Evolutionary conservation across 208 protist species (phyloP), one percentile per base, ranked within the genome.

Genomic region (Leishmania gerbilli): DNA sequence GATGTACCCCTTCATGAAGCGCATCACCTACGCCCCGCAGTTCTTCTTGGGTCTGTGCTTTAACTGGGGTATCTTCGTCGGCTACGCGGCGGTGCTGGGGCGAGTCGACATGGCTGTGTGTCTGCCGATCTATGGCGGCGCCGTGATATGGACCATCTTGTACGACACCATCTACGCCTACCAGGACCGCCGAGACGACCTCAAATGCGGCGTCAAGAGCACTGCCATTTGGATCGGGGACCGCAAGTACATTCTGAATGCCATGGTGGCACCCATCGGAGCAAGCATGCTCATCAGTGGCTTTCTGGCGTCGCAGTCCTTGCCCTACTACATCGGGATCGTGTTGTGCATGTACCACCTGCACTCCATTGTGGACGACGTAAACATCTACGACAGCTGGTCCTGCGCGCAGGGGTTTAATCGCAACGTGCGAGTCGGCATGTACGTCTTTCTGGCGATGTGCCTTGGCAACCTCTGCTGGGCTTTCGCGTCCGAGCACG

Each of bases 111-210:
- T 90, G 60, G 84, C 87, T 5, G 88, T 95, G 27, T 93, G 88
- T 68, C 79, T 96, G 65, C 94, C 94, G 40, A 91, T 95, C 47
- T 97, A 95, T 82, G 79, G 84, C 58, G 90, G 83, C 13, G 80
- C 90, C 11, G 92, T 96, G 74, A 17, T 92, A 7, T 97, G 94
- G 93, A 92, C 88, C 19, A 90, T 96, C 56, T 76, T 97, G 64
- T 95, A 95, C 85, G 92, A 95, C 79, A 97, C 94, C 19, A 92
- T 97, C 76, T 95, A 96, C 84, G 90, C 90, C 53, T 95, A 95
- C 80, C 92, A 96, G 85, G 92, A 96, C 78, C 86, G 90, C 71
- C 79, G 77, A 27, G 92, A 95, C 72, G 91, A 97, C 80, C 67
- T 94, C 71, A 92, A 93, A 76, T 94, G 88, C 80, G 92, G 92